Conservation (phyloP, 2,329 filamentous ascomycete genomes). For the Bipolaris victoriae region DNA sequence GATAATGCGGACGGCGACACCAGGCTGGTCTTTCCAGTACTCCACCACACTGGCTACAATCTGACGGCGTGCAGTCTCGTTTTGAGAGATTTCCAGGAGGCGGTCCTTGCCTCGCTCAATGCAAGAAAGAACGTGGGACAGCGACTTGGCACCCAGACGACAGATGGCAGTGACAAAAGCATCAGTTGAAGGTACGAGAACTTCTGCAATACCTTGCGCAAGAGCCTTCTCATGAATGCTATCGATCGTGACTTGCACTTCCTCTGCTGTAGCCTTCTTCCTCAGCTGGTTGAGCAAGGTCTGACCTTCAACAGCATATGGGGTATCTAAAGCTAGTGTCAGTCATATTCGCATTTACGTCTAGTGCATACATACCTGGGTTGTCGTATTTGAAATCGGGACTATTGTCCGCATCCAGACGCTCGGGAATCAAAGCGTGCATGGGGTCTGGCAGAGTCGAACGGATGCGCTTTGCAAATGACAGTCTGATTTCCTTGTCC, state of each 20-base stretch:
- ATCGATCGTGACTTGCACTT: conserved; percentile 81
- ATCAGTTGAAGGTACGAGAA: conserved; percentile 85
- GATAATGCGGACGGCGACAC: conserved; percentile 87
- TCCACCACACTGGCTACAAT: conserved; percentile 89
- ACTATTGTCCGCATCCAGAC: conserved; percentile 92
- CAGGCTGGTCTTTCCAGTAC: conserved; percentile 93
- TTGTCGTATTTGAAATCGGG: conserved; percentile 90
- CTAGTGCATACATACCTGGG: conserved; percentile 63
- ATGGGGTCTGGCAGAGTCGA: conserved; percentile 89
- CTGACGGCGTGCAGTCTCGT: conserved; percentile 77
- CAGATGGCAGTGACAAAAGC: conserved; percentile 93
- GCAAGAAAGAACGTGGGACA: conserved; percentile 93
- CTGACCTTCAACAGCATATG: conserved; percentile 83
- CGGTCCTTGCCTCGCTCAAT: conserved; percentile 94
- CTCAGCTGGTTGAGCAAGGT: conserved; percentile 79
- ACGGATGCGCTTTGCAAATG: conserved; percentile 94
- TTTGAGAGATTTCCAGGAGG: conserved; percentile 76
- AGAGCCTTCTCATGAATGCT: conserved; percentile 80
- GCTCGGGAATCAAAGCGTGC: conserved; percentile 77
- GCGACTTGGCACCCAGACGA: conserved; percentile 90
- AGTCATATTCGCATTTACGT: neutral
- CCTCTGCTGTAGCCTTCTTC: conserved; percentile 83
- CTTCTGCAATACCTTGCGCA: conserved; percentile 71
- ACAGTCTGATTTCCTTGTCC: conserved; percentile 96
- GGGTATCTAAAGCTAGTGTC: conserved; percentile 62